These are phyloP conservation scores for Pseudohalonectria lignicola DNA, from an alignment of 2,329 filamentous ascomycete species.

Conservation along the genomic window DNA sequence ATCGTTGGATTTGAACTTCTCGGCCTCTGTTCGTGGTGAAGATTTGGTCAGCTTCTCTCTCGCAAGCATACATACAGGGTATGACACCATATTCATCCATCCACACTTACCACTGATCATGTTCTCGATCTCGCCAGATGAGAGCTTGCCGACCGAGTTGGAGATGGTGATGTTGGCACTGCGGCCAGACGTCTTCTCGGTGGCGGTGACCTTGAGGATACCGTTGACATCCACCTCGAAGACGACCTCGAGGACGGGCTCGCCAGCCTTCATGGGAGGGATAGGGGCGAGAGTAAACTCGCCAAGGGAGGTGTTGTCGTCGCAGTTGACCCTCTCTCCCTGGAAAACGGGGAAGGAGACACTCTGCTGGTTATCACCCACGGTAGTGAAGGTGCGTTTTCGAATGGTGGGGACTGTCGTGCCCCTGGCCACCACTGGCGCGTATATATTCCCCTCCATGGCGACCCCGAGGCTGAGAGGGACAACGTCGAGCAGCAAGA, in stretches of 20 bases:
- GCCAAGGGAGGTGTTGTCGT: conserved; percentile 94
- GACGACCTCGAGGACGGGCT: conserved; percentile 92
- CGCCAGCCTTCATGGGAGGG: conserved; percentile 83
- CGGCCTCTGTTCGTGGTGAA: conserved; percentile 51
- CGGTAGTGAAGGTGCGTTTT: conserved; percentile 84
- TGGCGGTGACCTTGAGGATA: conserved; percentile 98
- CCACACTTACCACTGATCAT: conserved; percentile 72
- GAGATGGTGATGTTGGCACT: conserved; percentile 99
- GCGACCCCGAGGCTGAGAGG: conserved; percentile 96
- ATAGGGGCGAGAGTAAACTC: conserved; percentile 92
- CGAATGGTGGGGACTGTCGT: conserved; percentile 69
- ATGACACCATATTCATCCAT: too few species aligned
- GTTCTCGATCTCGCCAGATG: conserved; percentile 86
- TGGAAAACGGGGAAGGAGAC: conserved; percentile 91
- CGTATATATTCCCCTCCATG: conserved; percentile 99
- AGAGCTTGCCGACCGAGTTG: conserved; percentile 99
- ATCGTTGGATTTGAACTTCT: conserved; percentile 97
- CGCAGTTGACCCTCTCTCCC: conserved; percentile 95
- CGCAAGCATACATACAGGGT: not conserved
- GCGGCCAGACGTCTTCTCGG: conserved; percentile 96
- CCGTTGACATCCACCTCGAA: conserved; percentile 99
- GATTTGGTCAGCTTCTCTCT: not conserved
- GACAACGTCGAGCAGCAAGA: conserved; percentile 91
- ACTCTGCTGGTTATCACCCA: conserved; percentile 65
- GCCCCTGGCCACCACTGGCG: conserved; percentile 77